Percentiles rank a stretch among this genome's conserved stretches.
Conservation (phyloP, 2,329 filamentous ascomycete genomes). For the Aspergillus terreus region DNA sequence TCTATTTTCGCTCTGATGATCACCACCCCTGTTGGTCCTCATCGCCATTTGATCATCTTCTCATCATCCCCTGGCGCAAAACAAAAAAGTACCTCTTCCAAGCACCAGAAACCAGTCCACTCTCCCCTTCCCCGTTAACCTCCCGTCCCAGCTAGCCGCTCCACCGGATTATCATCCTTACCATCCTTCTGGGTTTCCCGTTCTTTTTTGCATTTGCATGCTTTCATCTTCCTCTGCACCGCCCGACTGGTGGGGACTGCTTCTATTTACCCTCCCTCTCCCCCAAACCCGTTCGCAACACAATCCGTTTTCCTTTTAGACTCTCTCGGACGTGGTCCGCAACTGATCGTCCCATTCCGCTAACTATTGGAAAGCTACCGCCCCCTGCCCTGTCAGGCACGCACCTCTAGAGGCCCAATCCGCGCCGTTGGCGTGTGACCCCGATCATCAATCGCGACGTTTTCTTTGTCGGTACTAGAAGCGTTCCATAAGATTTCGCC, state of each 20-base stretch:
- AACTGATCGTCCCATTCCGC: constrained; percentile 5
- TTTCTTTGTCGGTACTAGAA: not conserved
- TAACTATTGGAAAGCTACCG: constrained; percentile 10
- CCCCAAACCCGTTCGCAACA: too few relatives aligned
- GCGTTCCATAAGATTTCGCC: too few relatives aligned
- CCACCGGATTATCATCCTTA: not conserved
- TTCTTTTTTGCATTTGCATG: constrained; percentile 1
- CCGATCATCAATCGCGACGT: not conserved
- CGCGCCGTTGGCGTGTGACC: constrained; percentile 2
- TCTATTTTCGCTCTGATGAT: too few relatives aligned
- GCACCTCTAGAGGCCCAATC: not conserved
- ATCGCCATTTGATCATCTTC: constrained; percentile 1
- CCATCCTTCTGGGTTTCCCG: not conserved
- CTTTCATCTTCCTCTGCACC: not conserved
- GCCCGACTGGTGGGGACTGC: not conserved
- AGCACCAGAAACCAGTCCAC: too few relatives aligned
- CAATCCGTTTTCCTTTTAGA: too few relatives aligned
- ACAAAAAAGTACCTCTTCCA: constrained; percentile 2
- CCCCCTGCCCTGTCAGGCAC: constrained; percentile 1
- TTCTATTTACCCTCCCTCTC: too few relatives aligned
- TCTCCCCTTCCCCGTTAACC: constrained; percentile 1
- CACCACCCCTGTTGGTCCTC: not conserved
- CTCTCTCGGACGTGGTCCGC: too few relatives aligned
- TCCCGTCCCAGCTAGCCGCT: not conserved
- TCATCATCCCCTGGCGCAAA: constrained; percentile 1